Base-by-base conservation (phyloP, 179 eudicot genomes). In the Vitellaria paradoxa region DNA sequence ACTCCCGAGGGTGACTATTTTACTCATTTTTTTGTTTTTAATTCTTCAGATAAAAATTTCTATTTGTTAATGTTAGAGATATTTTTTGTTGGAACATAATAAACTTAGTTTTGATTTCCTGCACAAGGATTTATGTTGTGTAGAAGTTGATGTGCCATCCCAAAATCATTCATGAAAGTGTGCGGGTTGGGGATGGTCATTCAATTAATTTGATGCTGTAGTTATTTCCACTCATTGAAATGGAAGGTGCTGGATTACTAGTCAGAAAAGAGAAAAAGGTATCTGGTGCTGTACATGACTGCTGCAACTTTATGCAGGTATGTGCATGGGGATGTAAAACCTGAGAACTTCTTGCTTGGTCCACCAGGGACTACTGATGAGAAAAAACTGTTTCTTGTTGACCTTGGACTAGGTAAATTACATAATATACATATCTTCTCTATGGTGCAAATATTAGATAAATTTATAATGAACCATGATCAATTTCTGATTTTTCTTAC, bases 261-360 rank as follows among this genome's bases (percentile, higher is more conserved):
- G 37, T 30, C 37, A 30, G 37, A 30, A 30, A 30, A 30, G 37
- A 30, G 37, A 30, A 30, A 30, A 30, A 30, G 1, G 2, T 30
- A 30, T 30, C 37, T 30, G 37, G 21, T 18, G 26, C 20, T 69
- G 26, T 77, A 73, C 11, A 30, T 70, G 79, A 70, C 26, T 65
- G n/a, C 37, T 82, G 73, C 49, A 53, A 67, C 5, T 68, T 20
- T 74, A 61, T 77, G 79, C 87, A 92, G 98, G 37, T 94, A 92
- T 73, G 97, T 94, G 70, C 98, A 94, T 84, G 98, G 98, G 45
- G 98, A 94, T 83, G 94, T 94, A n/a, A 94, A 94, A 78, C 98
- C 98, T 71, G 98, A 94, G 76, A 94, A 94, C 79, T 92, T 94
- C 85, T 76, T 94, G 82, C 98, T 94, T 88, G 98, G 98, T 20